phyloP scores from a whole-genome alignment of 306 rosid genomes.

The Gastrolobium bilobum region DNA sequence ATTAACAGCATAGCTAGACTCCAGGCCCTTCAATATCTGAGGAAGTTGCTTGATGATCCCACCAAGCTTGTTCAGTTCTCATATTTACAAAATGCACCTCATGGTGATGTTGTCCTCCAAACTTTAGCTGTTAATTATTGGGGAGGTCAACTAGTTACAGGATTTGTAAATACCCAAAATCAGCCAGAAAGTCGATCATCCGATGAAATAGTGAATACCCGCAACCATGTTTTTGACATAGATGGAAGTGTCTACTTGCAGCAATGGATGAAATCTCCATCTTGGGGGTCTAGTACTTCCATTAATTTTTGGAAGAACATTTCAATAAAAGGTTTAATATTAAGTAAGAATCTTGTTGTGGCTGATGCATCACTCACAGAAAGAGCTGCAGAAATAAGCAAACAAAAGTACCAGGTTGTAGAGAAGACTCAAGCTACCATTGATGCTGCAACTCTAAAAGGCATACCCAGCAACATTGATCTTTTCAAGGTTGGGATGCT shows the following conservation, averaged over 20 bases:
- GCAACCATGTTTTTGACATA: constrained; percentile 75
- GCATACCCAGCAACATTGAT: constrained; percentile 98
- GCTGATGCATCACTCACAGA: constrained; percentile 77
- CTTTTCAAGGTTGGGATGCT: constrained; percentile 82
- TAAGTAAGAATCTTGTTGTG: constrained; percentile 88
- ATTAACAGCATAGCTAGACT: constrained; percentile 83
- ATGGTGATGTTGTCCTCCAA: constrained; percentile 81
- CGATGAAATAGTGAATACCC: constrained; percentile 60
- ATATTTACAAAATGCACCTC: constrained; percentile 75
- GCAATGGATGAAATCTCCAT: constrained; percentile 90
- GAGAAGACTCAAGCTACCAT: constrained; percentile 96
- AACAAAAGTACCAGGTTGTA: constrained; percentile 62
- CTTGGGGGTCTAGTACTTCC: constrained; percentile 80
- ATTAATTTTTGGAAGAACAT: constrained; percentile 82
- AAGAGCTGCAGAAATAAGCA: constrained; percentile 81
- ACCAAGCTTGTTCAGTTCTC: constrained; percentile 88
- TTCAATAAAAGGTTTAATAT: constrained; percentile 71
- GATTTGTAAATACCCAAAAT: constrained; percentile 55
- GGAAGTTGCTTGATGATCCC: constrained; percentile 89
- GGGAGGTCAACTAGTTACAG: constrained; percentile 84
- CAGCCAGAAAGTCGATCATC: constrained; percentile 56
- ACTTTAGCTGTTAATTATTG: constrained; percentile 88
- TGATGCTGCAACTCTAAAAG: constrained; percentile 91
- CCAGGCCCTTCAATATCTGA: constrained; percentile 83
- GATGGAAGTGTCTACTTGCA: constrained; percentile 95